These are phyloP conservation scores for Calonectria pseudoturangicola DNA, from an alignment of 2,329 filamentous ascomycete genomes.

Conservation along the genomic window DNA sequence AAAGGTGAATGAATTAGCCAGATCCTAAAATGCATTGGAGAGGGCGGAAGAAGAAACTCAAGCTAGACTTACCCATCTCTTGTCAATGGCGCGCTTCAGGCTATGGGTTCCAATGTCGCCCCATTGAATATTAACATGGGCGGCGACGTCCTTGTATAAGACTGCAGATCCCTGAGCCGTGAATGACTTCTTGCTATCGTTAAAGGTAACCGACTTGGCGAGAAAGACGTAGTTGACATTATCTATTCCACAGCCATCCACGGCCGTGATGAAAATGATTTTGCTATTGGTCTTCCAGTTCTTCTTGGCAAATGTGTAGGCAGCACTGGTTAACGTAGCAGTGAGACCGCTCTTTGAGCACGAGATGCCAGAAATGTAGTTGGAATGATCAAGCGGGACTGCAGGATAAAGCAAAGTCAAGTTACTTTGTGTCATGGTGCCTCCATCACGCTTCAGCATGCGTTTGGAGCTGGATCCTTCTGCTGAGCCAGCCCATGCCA, in stretches of 20 bases:
- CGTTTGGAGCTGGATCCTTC: neutral
- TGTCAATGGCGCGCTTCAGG: conserved; percentile 35
- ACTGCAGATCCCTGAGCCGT: neutral
- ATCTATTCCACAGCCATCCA: conserved; percentile 37
- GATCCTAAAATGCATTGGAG: too few species aligned
- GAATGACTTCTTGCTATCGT: conserved; percentile 28
- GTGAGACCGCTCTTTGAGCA: conserved; percentile 6
- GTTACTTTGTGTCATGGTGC: conserved; percentile 38
- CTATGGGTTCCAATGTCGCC: conserved; percentile 34
- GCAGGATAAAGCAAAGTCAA: conserved; percentile 40
- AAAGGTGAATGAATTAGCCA: neutral
- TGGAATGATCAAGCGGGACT: conserved; percentile 39
- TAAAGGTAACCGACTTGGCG: conserved; percentile 14
- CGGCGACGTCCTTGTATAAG: neutral
- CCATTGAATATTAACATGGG: conserved; percentile 19
- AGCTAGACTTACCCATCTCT: conserved; percentile 35
- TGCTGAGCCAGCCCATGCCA: conserved; percentile 42
- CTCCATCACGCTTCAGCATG: conserved; percentile 38
- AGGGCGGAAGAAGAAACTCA: too few species aligned
- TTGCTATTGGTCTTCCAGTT: conserved; percentile 30
- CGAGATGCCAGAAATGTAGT: conserved; percentile 17
- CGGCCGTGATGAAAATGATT: conserved; percentile 38
- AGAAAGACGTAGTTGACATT: conserved; percentile 39
- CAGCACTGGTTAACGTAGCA: conserved; percentile 6
- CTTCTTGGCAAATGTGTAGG: conserved; percentile 38